Percentiles rank a stretch among this genome's conserved stretches.
phyloP scores from a whole-genome alignment of 2,329 filamentous ascomycete species.

The Aspergillus brasiliensis region DNA sequence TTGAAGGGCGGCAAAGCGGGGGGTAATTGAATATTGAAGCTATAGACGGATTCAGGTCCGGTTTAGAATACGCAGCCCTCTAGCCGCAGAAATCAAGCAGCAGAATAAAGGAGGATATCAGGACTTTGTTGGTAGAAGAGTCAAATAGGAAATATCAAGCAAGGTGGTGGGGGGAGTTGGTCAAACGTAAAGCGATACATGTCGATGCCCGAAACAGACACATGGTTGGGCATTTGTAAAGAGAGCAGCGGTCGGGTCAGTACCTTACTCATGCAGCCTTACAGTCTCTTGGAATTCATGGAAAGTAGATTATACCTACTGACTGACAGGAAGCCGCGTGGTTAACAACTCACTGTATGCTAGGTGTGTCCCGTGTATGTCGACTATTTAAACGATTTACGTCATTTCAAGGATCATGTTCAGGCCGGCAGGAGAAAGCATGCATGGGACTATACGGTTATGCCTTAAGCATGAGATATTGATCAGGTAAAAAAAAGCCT shows the following conservation, averaged over 20 bases:
- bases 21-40: neutral
- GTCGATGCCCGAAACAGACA: neutral
- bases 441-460: too few species aligned
- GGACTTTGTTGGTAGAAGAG: neutral
- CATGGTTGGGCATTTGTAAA: neutral
- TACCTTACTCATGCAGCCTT: neutral
- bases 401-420: too few species aligned
- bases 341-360: too few species aligned
- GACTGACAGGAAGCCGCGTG: too few species aligned
- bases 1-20: neutral
- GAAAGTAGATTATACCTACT: neutral
- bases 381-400: too few species aligned
- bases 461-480: too few species aligned
- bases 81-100: too few species aligned
- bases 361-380: too few species aligned
- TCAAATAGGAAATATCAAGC: neutral
- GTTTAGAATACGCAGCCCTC: neutral
- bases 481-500: too few species aligned
- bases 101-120: neutral
- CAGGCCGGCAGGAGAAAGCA: too few species aligned
- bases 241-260: neutral
- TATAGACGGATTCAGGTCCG: neutral
- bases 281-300: neutral
- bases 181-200: neutral
- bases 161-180: neutral